Evolutionary conservation across 768 basidiomycete genomes (phyloP), one percentile per base, ranked within the genome.

Genomic region (Rhodotorula graminis): DNA sequence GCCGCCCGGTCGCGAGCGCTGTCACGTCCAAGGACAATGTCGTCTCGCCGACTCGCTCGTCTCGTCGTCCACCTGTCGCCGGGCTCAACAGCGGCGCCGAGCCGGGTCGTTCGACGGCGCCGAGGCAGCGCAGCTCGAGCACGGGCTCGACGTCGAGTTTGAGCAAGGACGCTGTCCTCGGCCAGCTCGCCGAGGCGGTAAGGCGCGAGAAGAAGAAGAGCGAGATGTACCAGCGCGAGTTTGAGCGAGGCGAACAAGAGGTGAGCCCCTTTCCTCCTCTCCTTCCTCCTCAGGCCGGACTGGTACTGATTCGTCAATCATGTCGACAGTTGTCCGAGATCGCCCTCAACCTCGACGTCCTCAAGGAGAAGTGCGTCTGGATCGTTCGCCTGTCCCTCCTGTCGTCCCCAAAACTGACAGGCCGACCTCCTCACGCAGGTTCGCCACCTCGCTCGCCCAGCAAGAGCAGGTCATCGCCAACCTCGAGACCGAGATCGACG

Each of bases 161-260:
- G 5, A 57, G 58, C n/a, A 74, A 74, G 42, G 73, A 74, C 40
- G 27, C 21, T 11, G 59, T 74, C n/a, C 64, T 74, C 7, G 53
- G 29, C 10, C 66, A 71, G 31, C 64, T 74, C 6, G 64, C 63
- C 8, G 69, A 74, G 25, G 73, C 66, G 60, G 64, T 74, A 44
- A 57, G 60, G 60, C 55, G 40, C 31, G 73, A 74, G 66, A 42
- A 69, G 46, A 65, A 64, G 60, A 65, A 61, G 60, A 37, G 23
- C 15, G 64, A 71, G 40, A 37, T 59, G 60, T 74, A 71, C 42
- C 47, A 68, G 31, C 37, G 42, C 15, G 73, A 74, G 46, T n/a
- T 21, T 12, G 37, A 44, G 33, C 61, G 59, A 50, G 67, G 59
- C 8, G 55, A 68, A 27, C 37, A 29, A 4, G 73, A 74, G 59